phyloP scores from a whole-genome alignment of 352 stramenopile species.

The Phytopythium kandeliae region DNA sequence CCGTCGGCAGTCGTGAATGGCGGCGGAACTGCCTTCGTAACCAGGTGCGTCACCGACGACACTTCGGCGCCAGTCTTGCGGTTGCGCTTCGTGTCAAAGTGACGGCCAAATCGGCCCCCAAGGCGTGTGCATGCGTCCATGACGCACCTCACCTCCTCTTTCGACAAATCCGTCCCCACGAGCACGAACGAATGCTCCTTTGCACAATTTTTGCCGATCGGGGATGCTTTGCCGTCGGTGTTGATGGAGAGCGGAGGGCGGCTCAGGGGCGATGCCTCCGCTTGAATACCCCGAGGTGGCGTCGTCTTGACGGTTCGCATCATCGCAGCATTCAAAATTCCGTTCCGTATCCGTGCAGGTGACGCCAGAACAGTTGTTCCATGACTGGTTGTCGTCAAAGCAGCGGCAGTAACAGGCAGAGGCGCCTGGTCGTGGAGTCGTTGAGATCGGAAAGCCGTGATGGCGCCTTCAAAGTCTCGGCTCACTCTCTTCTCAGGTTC shows the following conservation, averaged over 20 bases:
- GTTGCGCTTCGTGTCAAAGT: slow-evolving; percentile 67
- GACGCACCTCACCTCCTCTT: slow-evolving; percentile 47
- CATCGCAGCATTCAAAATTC: slow-evolving; percentile 13
- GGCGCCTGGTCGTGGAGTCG: slow-evolving; percentile 3
- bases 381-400: background rate
- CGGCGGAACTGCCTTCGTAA: slow-evolving; percentile 38
- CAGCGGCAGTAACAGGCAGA: slow-evolving; percentile 1
- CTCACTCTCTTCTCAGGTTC: slow-evolving; percentile 24
- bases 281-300: slow-evolving; percentile 5
- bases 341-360: slow-evolving; percentile 1
- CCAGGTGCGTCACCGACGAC: slow-evolving; percentile 69
- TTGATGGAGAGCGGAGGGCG: slow-evolving; percentile 8
- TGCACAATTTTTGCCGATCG: background rate
- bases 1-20: slow-evolving; percentile 1
- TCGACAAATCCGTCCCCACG: slow-evolving; percentile 52
- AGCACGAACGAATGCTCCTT: slow-evolving; percentile 31
- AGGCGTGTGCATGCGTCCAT: slow-evolving; percentile 51
- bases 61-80: slow-evolving; percentile 24
- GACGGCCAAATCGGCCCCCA: slow-evolving; percentile 60
- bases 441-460: slow-evolving; percentile 37
- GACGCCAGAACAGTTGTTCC: background rate
- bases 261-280: background rate
- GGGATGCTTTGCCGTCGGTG: slow-evolving; percentile 7
- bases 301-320: slow-evolving; percentile 9
- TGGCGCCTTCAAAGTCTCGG: slow-evolving; percentile 43